Percentiles rank a stretch among this genome's conserved stretches.
phyloP scores from a whole-genome alignment of 257 asterid species.

The Henckelia pumila region DNA sequence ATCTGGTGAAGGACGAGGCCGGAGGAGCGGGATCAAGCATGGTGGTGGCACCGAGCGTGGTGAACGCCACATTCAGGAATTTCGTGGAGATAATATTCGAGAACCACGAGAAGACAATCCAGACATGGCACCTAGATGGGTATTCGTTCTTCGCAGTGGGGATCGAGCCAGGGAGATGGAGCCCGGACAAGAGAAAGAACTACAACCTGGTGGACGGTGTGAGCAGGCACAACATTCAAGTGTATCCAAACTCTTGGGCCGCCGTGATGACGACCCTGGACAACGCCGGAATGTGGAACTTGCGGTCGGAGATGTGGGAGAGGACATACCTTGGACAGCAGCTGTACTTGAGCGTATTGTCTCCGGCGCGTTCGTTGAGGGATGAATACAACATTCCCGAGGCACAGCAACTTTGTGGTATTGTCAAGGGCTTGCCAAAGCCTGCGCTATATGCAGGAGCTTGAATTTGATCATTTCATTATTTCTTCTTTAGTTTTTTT shows the following conservation, averaged over 20 bases:
- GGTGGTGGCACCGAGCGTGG: conserved; percentile 32
- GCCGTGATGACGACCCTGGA: conserved; percentile 53
- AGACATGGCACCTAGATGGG: conserved; percentile 47
- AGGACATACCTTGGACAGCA: conserved; percentile 55
- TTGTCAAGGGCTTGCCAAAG: conserved; percentile 35
- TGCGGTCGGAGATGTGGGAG: conserved; percentile 52
- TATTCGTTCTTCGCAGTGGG: conserved; percentile 49
- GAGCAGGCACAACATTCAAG: conserved; percentile 50
- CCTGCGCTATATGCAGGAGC: conserved; percentile 31
- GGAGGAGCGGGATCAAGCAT: neutral
- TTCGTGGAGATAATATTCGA: conserved; percentile 55
- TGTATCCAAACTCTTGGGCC: conserved; percentile 58
- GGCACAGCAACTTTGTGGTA: conserved; percentile 42
- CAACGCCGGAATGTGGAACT: conserved; percentile 65
- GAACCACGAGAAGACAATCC: conserved; percentile 53
- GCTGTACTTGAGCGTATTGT: conserved; percentile 41
- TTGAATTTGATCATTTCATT: too few relatives aligned
- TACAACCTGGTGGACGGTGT: conserved; percentile 52
- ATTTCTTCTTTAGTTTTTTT: too few relatives aligned
- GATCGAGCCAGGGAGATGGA: conserved; percentile 49
- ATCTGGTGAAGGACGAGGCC: conserved; percentile 36
- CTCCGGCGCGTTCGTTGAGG: conserved; percentile 43
- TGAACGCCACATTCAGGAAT: conserved; percentile 43
- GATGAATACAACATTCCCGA: conserved; percentile 53
- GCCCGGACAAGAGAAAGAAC: conserved; percentile 49